These are phyloP conservation scores for Pleodorina starrii DNA, from an alignment of 139 green algal genomes.

Conservation along the genomic window DNA sequence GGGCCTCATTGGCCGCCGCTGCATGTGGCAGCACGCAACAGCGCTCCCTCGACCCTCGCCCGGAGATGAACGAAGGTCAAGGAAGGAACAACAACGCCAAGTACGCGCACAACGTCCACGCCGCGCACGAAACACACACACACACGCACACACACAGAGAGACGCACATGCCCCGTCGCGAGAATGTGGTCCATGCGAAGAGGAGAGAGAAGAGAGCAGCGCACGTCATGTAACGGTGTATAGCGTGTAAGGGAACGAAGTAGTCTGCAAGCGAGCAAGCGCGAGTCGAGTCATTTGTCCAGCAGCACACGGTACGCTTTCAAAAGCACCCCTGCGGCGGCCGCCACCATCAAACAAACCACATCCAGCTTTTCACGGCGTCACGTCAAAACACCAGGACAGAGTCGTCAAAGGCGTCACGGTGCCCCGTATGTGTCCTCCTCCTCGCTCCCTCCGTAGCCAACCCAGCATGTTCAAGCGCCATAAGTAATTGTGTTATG, in stretches of 20 bases:
- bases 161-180: background rate
- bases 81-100: too few species aligned
- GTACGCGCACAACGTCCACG: background rate
- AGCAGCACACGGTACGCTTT: background rate
- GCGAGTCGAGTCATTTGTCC: background rate
- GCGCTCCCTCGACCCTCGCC: background rate
- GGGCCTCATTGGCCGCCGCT: background rate
- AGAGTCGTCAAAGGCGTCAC: background rate
- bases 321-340: background rate
- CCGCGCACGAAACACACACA: background rate
- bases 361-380: background rate
- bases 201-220: too few species aligned
- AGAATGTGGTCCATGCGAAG: background rate
- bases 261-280: background rate
- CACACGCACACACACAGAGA: background rate
- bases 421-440: too few species aligned
- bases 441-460: background rate
- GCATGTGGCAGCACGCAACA: background rate
- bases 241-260: too few species aligned
- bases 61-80: too few species aligned
- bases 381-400: background rate
- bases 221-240: too few species aligned
- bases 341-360: background rate
- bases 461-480: background rate
- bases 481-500: background rate